Evolutionary conservation across 2,329 filamentous ascomycete genomes (phyloP).

Genomic region (Diaporthe helianthi): DNA sequence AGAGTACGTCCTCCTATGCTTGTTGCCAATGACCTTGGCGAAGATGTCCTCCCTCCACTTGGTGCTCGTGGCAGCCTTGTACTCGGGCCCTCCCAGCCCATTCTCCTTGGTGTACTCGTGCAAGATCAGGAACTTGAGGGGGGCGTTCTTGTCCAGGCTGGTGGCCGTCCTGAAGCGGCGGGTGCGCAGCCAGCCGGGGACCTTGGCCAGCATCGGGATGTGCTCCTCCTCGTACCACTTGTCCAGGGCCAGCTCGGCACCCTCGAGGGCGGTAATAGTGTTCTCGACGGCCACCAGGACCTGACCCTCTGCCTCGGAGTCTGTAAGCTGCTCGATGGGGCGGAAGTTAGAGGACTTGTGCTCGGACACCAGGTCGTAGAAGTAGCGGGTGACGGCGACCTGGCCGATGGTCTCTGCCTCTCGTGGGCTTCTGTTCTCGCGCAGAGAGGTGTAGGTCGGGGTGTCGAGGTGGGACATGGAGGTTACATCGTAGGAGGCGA

Average conservation of each 20-base stretch:
- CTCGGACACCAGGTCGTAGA: conserved; percentile 71
- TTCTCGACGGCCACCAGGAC: conserved; percentile 70
- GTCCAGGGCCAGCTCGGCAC: conserved; percentile 60
- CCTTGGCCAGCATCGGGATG: conserved; percentile 71
- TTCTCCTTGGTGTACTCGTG: conserved; percentile 76
- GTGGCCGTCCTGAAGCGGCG: conserved; percentile 71
- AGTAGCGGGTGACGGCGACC: conserved; percentile 70
- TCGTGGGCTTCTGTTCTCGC: conserved; percentile 61
- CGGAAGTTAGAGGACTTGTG: conserved; percentile 63
- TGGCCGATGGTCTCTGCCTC: conserved; percentile 62
- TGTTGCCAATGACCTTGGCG: conserved; percentile 62
- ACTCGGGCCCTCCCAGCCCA: conserved; percentile 69
- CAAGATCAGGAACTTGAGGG: conserved; percentile 68
- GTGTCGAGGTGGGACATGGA: conserved; percentile 75
- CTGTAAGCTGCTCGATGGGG: conserved; percentile 65
- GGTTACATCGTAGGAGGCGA: conserved; percentile 83
- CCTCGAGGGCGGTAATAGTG: conserved; percentile 56
- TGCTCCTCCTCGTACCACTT: conserved; percentile 82
- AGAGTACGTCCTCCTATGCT: conserved; percentile 67
- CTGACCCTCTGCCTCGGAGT: conserved; percentile 64
- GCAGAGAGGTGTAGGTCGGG: conserved; percentile 71
- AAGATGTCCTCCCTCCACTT: conserved; percentile 67
- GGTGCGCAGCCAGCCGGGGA: conserved; percentile 81
- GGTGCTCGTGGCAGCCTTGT: conserved; percentile 68
- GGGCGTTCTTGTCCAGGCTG: conserved; percentile 61